Base-by-base conservation (phyloP, 768 basidiomycete genomes). In the Pulveroboletus ravenelii region DNA sequence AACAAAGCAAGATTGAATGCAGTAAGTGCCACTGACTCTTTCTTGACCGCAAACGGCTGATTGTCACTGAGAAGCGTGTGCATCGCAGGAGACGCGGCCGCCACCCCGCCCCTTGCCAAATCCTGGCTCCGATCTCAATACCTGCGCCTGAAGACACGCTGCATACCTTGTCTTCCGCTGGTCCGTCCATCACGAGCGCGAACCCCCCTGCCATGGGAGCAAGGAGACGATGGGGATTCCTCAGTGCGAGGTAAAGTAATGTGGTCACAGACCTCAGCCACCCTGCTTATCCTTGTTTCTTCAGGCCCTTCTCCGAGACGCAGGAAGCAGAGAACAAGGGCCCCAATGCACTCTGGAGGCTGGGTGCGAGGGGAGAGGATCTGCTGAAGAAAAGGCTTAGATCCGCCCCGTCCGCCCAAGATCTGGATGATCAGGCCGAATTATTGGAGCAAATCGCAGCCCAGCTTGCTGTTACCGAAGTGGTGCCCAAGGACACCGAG, bases 231-330 rank as follows among this genome's bases (percentile, higher is more conserved):
- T 50, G 56, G 59, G 63, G 49, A 12, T 48, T 62, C 15, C 42
- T 53, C 18, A 62, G 50, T n/a, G 55, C 56, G 17, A 61, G 59
- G 67, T 67, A 43, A 45, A 27, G 67, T 67, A 44, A 45, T 23
- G 20, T 8, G 7, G 13, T 4, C 2, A 14, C 10, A 1, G 12
- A 38, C 3, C 10, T 41, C 12, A 32, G 40, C 14, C 1, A 18
- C 9, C 10, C 6, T 5, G 6, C 47, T 53, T 18, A 54, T 17
- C 34, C 3, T 23, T 13, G 20, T 39, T 15, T 42, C 13, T 15
- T 39, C 41, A 69, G 66, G 23, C 48, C 50, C 14, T 41, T 41
- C 12, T 44, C 48, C n/a, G 53, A 52, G 32, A 40, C 47, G 3
- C 43, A 42, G 6, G 50, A 48, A 5, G n/a, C n/a, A 18, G 48